phyloP scores from a whole-genome alignment of 495 filamentous ascomycete genomes.

The Margaritispora aquatica region DNA sequence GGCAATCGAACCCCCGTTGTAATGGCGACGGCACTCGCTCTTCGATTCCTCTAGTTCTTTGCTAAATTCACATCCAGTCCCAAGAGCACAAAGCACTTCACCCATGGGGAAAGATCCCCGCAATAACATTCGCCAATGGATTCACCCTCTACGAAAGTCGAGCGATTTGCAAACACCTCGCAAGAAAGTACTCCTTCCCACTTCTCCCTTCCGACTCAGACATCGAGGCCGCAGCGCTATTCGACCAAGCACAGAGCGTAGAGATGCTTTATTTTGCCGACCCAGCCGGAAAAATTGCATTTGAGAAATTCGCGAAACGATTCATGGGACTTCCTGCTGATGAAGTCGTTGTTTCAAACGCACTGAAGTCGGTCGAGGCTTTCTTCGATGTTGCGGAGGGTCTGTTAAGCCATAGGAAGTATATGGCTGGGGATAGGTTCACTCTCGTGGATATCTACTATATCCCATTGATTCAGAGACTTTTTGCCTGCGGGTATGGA shows the following conservation, averaged over 20 bases:
- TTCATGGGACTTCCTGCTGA: constrained; percentile 36
- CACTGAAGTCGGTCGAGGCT: constrained; percentile 31
- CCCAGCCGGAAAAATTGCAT: constrained; percentile 34
- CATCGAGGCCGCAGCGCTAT: constrained; percentile 34
- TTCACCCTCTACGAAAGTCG: constrained; percentile 41
- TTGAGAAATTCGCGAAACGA: constrained; percentile 37
- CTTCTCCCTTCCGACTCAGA: constrained; percentile 33
- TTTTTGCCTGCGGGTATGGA: constrained; percentile 36
- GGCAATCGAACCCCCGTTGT: no score
- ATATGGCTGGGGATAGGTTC: constrained; percentile 38
- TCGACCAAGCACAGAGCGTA: constrained; percentile 35
- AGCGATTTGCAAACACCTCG: constrained; percentile 41
- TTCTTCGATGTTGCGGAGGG: constrained; percentile 37
- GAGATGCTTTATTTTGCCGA: constrained; percentile 37
- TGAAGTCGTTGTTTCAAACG: constrained; percentile 32
- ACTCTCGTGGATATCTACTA: constrained; percentile 40
- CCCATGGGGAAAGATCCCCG: constrained; percentile 36
- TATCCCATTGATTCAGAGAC: constrained; percentile 36
- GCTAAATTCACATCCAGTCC: constrained; percentile 23
- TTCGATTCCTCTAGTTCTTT: constrained; percentile 22
- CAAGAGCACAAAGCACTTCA: constrained; percentile 34
- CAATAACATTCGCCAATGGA: constrained; percentile 24
- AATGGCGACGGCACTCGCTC: no score
- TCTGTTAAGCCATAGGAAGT: constrained; percentile 31
- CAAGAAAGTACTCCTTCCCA: constrained; percentile 32